These are phyloP conservation scores for Aspergillus cristatus DNA, from an alignment of 495 filamentous ascomycete species.

Conservation along the genomic window DNA sequence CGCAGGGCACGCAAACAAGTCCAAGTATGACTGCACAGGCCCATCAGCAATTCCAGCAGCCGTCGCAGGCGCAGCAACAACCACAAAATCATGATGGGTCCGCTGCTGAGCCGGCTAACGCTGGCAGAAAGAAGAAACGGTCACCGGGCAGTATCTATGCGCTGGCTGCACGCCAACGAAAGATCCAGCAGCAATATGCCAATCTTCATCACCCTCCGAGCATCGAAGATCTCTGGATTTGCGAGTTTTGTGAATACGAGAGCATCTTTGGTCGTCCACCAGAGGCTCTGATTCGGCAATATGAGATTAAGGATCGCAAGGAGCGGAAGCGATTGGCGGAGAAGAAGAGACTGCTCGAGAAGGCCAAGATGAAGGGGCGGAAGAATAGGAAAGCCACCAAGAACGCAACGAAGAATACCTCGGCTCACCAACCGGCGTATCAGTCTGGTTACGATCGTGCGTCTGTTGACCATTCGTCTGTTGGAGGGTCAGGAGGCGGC, in stretches of 20 bases:
- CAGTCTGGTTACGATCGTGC: constrained; percentile 40
- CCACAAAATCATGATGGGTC: constrained; percentile 18
- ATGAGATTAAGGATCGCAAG: constrained; percentile 87
- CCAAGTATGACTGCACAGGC: constrained; percentile 37
- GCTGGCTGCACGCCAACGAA: constrained; percentile 56
- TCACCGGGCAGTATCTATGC: constrained; percentile 50
- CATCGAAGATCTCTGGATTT: constrained; percentile 81
- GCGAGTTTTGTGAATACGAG: constrained; percentile 87
- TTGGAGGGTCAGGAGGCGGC: constrained; percentile 32
- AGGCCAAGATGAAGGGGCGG: constrained; percentile 88
- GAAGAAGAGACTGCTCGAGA: constrained; percentile 77
- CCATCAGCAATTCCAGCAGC: constrained; percentile 17
- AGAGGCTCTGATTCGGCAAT: constrained; percentile 76
- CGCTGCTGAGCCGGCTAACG: constrained; percentile 22
- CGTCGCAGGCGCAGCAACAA: constrained; percentile 21
- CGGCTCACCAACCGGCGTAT: constrained; percentile 23
- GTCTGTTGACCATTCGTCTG: constrained; percentile 34
- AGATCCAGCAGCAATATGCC: constrained; percentile 57
- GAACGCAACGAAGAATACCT: constrained; percentile 51
- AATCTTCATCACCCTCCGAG: constrained; percentile 70
- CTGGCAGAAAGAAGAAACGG: constrained; percentile 47
- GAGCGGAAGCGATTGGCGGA: constrained; percentile 74
- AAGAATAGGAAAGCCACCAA: constrained; percentile 68
- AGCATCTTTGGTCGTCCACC: constrained; percentile 77
- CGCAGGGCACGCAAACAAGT: constrained; percentile 56